These are phyloP conservation scores for Bacidia rubella DNA, from an alignment of 495 filamentous ascomycete genomes.

Conservation along the genomic window DNA sequence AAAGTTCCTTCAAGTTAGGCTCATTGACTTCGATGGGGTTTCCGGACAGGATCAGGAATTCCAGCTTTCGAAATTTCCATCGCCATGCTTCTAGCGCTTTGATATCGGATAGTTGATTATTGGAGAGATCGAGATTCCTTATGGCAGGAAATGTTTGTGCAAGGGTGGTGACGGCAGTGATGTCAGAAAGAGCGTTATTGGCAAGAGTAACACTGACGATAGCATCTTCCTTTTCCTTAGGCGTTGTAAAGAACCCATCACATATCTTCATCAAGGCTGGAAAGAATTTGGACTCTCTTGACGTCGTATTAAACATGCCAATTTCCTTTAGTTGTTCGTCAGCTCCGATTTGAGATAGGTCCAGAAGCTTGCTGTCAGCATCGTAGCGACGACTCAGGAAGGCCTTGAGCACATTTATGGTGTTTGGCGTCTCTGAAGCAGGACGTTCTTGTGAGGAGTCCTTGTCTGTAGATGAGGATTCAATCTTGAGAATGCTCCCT, in stretches of 20 bases:
- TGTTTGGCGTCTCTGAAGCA: conserved; percentile 25
- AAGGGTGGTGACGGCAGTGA: conserved; percentile 55
- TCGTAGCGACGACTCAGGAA: conserved; percentile 68
- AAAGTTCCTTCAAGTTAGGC: conserved; percentile 50
- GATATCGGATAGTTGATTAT: conserved; percentile 55
- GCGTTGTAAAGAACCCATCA: conserved; percentile 51
- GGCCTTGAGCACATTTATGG: conserved; percentile 26
- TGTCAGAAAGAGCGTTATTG: conserved; percentile 57
- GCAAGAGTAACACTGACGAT: conserved; percentile 66
- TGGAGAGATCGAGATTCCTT: conserved; percentile 71
- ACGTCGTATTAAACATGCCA: conserved; percentile 59
- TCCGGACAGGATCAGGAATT: conserved; percentile 63
- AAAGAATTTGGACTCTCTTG: conserved; percentile 76
- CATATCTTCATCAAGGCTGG: conserved; percentile 74
- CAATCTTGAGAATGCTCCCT: conserved; percentile 43
- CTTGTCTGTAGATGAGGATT: conserved; percentile 20
- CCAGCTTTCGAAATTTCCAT: conserved; percentile 57
- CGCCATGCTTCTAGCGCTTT: conserved; percentile 54
- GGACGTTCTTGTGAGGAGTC: conserved; percentile 21
- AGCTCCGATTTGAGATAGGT: conserved; percentile 58
- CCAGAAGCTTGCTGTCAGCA: conserved; percentile 52
- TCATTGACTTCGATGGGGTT: conserved; percentile 56
- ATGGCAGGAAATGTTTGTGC: conserved; percentile 65
- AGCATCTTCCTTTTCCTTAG: conserved; percentile 52
- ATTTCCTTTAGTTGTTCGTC: conserved; percentile 54